Evolutionary conservation across 2,329 filamentous ascomycete genomes (phyloP).

Genomic region (Neocatenulostroma microsporum): DNA sequence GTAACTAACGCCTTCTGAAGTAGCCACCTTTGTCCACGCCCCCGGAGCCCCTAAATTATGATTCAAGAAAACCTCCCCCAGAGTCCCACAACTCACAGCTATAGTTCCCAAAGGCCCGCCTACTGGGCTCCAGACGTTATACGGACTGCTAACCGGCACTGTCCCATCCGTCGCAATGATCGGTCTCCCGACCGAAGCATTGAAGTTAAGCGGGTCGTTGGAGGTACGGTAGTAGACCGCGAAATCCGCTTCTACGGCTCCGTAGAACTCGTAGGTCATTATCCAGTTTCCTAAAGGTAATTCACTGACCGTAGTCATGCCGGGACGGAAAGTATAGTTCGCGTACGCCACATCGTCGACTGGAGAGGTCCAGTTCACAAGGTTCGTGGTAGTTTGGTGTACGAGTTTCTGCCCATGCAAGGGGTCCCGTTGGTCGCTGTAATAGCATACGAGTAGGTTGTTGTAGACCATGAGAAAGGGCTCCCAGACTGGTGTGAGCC

Average conservation of each 20-base stretch:
- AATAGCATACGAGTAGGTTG: conserved; percentile 56
- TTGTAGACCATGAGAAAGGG: conserved; percentile 56
- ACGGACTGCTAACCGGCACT: conserved; percentile 41
- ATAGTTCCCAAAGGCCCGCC: conserved; percentile 44
- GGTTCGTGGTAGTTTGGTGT: conserved; percentile 55
- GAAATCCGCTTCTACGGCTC: conserved; percentile 37
- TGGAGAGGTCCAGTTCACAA: conserved; percentile 51
- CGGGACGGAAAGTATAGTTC: conserved; percentile 57
- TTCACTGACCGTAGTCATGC: conserved; percentile 55
- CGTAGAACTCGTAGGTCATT: conserved; percentile 57
- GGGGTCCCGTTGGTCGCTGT: conserved; percentile 62
- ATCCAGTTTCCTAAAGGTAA: conserved; percentile 56
- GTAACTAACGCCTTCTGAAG: conserved; percentile 37
- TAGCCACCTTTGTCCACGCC: conserved; percentile 40
- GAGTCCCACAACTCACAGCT: conserved; percentile 38
- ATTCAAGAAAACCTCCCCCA: conserved; percentile 42
- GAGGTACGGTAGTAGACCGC: conserved; percentile 48
- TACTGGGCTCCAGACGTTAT: conserved; percentile 45
- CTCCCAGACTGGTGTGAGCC: conserved; percentile 64
- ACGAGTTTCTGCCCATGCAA: conserved; percentile 60
- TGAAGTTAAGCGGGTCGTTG: conserved; percentile 41
- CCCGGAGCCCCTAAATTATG: conserved; percentile 30
- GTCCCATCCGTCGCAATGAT: conserved; percentile 41
- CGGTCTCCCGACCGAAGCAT: conserved; percentile 32
- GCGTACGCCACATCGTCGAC: conserved; percentile 57